Evolutionary conservation across 306 rosid species (phyloP).

Genomic region (Prosopis cineraria): DNA sequence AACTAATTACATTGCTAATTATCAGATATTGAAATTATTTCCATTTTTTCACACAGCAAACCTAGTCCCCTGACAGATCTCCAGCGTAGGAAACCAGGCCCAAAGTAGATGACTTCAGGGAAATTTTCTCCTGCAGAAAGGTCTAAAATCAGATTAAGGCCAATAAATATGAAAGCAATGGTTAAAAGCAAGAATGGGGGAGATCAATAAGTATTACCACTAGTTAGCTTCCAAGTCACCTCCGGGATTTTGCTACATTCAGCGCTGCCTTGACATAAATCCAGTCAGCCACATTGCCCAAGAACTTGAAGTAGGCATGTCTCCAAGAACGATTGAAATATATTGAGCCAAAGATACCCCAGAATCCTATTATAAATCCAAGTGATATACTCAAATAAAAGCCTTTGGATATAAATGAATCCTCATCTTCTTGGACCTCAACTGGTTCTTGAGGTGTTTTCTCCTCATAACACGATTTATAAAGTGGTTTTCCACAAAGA

Average conservation of each 20-base stretch:
- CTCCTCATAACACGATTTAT: neutral
- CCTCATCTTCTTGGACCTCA: neutral
- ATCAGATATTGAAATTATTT: neutral
- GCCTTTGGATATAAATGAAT: neutral
- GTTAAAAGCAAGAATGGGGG: neutral
- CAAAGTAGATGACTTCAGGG: neutral
- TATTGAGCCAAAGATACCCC: conserved; percentile 20
- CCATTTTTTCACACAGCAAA: neutral
- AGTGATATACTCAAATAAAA: conserved; percentile 25
- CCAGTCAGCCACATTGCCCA: neutral
- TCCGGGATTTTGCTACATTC: neutral
- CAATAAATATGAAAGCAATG: neutral
- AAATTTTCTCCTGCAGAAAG: neutral
- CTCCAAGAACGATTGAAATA: conserved; percentile 4
- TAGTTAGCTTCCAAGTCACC: neutral
- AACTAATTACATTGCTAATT: neutral
- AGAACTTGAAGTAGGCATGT: conserved; percentile 27
- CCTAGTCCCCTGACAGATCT: neutral
- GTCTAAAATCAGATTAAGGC: neutral
- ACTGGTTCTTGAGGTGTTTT: neutral
- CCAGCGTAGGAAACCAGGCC: neutral
- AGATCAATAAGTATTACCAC: neutral
- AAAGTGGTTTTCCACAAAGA: conserved; percentile 28
- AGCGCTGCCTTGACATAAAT: neutral
- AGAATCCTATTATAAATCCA: conserved; percentile 13